phyloP scores from a whole-genome alignment of 768 basidiomycete species.

The Lentinula aciculospora region DNA sequence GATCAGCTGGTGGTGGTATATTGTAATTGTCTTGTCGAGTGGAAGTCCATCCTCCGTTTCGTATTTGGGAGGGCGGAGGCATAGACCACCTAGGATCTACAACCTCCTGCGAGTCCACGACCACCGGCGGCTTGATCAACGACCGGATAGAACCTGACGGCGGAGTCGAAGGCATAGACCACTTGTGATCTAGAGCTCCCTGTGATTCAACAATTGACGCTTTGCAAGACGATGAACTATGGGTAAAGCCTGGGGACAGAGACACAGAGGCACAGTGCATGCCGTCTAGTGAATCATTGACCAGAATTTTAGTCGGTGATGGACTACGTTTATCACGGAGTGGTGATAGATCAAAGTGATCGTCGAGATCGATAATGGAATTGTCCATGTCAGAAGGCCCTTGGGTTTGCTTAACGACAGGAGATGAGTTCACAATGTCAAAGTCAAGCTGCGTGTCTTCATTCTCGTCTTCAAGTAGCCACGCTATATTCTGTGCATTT shows the following conservation, averaged over 20 bases:
- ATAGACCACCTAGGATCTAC: background rate
- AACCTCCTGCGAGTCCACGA: constrained; percentile 20
- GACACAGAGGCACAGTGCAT: constrained; percentile 18
- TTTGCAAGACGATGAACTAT: too few relatives aligned
- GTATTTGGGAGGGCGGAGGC: constrained; percentile 4
- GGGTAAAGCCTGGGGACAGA: too few relatives aligned
- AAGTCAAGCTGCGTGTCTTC: constrained; percentile 49
- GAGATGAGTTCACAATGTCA: constrained; percentile 49
- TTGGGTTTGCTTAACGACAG: constrained; percentile 14
- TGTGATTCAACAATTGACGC: constrained; percentile 21
- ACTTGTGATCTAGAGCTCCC: constrained; percentile 11
- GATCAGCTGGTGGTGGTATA: background rate
- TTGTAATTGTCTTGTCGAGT: background rate
- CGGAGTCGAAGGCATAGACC: background rate
- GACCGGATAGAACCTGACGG: background rate
- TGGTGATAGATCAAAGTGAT: background rate
- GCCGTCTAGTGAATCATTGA: constrained; percentile 21
- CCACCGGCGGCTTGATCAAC: background rate
- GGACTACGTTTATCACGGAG: background rate
- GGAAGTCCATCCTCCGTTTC: background rate
- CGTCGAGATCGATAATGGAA: background rate
- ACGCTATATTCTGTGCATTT: constrained; percentile 42
- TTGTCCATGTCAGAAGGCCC: background rate
- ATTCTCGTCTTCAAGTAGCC: constrained; percentile 55
- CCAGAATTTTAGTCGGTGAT: background rate